Percentiles rank a stretch among this genome's conserved stretches.
phyloP scores from a whole-genome alignment of 176 grass and related monocot species.

The Musa acuminata region DNA sequence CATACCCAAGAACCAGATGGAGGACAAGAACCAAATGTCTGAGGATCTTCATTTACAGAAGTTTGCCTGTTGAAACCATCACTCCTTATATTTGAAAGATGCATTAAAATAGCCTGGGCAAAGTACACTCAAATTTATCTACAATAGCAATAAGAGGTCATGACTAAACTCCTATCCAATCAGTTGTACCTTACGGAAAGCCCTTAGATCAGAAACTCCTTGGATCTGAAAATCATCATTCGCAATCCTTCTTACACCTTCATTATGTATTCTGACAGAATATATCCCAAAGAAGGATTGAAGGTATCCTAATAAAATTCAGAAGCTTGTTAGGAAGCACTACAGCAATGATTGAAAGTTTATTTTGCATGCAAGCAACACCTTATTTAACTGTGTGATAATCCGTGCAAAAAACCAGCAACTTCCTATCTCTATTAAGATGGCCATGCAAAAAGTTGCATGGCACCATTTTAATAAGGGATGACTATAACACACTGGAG shows the following conservation, averaged over 20 bases:
- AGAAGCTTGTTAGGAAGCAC: neutral
- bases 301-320: constrained; percentile 32
- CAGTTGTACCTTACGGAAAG: constrained; percentile 52
- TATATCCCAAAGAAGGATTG: constrained; percentile 57
- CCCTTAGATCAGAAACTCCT: constrained; percentile 33
- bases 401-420: neutral
- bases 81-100: constrained; percentile 33
- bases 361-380: neutral
- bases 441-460: too few relatives aligned
- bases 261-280: constrained; percentile 57
- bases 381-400: neutral
- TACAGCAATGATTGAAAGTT: neutral
- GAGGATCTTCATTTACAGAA: constrained; percentile 21
- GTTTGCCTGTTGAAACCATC: constrained; percentile 27
- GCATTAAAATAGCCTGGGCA: constrained; percentile 44
- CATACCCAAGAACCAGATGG: constrained; percentile 21
- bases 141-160: neutral
- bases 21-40: constrained; percentile 17
- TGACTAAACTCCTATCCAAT: neutral
- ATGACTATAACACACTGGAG: too few relatives aligned
- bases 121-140: neutral
- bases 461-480: too few relatives aligned
- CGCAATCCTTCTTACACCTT: constrained; percentile 34
- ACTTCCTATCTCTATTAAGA: too few relatives aligned
- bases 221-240: constrained; percentile 50